Conservation (phyloP, 2,329 filamentous ascomycete species). For the Verticillium tricorpus region DNA sequence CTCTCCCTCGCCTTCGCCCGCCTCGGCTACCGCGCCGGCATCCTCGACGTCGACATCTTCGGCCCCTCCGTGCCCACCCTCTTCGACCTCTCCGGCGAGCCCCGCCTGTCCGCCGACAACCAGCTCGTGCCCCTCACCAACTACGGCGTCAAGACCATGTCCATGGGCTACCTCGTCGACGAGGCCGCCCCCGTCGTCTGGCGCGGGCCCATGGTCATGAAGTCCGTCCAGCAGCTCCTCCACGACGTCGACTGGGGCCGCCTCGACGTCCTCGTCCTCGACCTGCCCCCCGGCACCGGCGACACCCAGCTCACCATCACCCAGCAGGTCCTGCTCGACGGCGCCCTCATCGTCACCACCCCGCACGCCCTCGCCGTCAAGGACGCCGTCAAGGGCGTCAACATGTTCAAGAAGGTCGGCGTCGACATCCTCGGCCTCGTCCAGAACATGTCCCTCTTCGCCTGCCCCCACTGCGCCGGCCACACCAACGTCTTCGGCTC, state of each 20-base stretch:
- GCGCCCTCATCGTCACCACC: slow-evolving; percentile 85
- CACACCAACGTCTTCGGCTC: slow-evolving; percentile 72
- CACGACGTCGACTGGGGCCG: slow-evolving; percentile 92
- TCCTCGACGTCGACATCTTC: slow-evolving; percentile 95
- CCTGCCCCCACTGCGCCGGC: slow-evolving; percentile 72
- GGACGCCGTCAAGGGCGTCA: slow-evolving; percentile 86
- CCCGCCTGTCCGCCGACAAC: slow-evolving; percentile 70
- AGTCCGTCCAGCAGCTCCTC: slow-evolving; percentile 89
- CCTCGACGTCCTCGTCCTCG: slow-evolving; percentile 82
- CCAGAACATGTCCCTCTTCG: slow-evolving; percentile 86
- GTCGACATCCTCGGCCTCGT: slow-evolving; percentile 82
- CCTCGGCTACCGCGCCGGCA: slow-evolving; percentile 75
- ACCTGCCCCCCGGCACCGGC: slow-evolving; percentile 89
- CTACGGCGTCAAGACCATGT: slow-evolving; percentile 97
- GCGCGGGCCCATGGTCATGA: slow-evolving; percentile 97
- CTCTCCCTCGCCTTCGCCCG: slow-evolving; percentile 82
- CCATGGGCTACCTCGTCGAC: slow-evolving; percentile 88
- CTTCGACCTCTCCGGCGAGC: slow-evolving; percentile 75
- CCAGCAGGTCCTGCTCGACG: slow-evolving; percentile 86
- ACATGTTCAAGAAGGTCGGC: slow-evolving; percentile 84
- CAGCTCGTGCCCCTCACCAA: slow-evolving; percentile 84
- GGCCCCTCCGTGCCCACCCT: slow-evolving; percentile 92
- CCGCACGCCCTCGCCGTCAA: slow-evolving; percentile 90
- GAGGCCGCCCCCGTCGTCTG: slow-evolving; percentile 83
- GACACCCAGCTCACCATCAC: slow-evolving; percentile 97